Evolutionary conservation across 331 rosid species (phyloP).

Genomic region (Rosa hybrid): DNA sequence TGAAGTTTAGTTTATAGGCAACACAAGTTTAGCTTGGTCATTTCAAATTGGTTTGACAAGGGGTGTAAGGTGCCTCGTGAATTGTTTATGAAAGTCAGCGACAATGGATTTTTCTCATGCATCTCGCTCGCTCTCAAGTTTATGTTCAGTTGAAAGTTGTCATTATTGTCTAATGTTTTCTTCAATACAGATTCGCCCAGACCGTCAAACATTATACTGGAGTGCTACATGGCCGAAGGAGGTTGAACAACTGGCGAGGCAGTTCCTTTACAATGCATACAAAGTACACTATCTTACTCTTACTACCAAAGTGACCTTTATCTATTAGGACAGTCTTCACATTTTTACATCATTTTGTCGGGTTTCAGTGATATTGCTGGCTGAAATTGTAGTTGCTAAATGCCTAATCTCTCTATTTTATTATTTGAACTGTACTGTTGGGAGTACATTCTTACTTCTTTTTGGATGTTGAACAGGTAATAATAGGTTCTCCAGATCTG

Average conservation of each 20-base stretch:
- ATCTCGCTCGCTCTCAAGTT: neutral
- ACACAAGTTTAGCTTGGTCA: neutral
- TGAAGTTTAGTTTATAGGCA: neutral
- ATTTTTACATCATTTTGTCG: neutral
- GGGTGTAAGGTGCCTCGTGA: neutral
- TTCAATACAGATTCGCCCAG: conserved; percentile 81
- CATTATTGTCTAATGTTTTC: conserved; percentile 1
- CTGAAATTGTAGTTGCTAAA: neutral
- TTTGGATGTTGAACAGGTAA: conserved; percentile 61
- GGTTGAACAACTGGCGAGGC: conserved; percentile 85
- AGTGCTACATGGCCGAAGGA: conserved; percentile 99
- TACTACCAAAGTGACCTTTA: conserved; percentile 1
- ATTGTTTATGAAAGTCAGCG: neutral
- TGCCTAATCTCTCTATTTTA: neutral
- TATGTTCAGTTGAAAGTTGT: neutral
- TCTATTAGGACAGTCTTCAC: neutral
- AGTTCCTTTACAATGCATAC: conserved; percentile 93
- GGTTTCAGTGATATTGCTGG: neutral
- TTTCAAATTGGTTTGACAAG: neutral
- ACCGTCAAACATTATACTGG: conserved; percentile 98
- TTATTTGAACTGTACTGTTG: neutral
- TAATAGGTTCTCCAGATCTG: conserved; percentile 81
- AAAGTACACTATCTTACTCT: conserved; percentile 45
- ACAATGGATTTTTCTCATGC: neutral
- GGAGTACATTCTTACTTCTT: neutral